Conservation (phyloP, 2,329 filamentous ascomycete species). For the Dactylonectria macrodidyma region DNA sequence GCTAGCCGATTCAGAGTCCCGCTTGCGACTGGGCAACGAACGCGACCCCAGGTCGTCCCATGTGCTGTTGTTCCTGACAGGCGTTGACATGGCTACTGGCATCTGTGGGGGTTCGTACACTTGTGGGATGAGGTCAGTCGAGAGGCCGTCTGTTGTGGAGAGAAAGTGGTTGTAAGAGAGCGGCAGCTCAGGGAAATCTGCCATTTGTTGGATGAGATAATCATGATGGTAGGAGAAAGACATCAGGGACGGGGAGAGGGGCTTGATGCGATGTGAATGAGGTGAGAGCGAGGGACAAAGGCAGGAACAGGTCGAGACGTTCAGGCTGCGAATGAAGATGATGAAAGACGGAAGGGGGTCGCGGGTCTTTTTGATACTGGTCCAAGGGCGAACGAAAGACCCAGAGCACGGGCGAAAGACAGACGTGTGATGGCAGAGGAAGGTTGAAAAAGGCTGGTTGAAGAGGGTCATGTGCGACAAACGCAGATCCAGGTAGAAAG, state of each 20-base stretch:
- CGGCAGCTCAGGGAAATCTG: not conserved
- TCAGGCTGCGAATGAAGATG: not conserved
- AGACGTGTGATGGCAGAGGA: conserved; percentile 15
- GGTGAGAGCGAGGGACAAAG: not conserved
- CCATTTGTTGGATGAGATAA: conserved; percentile 5
- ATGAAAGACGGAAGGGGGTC: not conserved
- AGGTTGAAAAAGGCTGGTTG: conserved; percentile 21
- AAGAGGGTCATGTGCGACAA: conserved; percentile 23
- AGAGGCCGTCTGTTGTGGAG: not conserved
- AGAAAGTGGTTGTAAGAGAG: not conserved
- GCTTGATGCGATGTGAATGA: not conserved
- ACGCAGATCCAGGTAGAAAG: conserved; percentile 11
- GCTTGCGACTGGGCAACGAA: conserved; percentile 51
- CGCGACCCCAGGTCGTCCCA: conserved; percentile 34
- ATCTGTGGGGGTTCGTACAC: conserved; percentile 16
- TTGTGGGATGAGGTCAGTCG: conserved; percentile 34
- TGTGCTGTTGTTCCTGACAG: conserved; percentile 20
- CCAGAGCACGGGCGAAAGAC: not conserved
- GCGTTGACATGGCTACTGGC: conserved; percentile 42
- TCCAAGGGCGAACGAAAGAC: not conserved
- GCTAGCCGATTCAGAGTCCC: conserved; percentile 42
- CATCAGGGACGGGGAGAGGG: not conserved
- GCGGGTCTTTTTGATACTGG: not conserved
- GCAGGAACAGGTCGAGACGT: not conserved
- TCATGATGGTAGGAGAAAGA: not conserved